Base-by-base conservation (phyloP, 1,284 basidiomycete genomes). In the Afroboletus lepidellus region DNA sequence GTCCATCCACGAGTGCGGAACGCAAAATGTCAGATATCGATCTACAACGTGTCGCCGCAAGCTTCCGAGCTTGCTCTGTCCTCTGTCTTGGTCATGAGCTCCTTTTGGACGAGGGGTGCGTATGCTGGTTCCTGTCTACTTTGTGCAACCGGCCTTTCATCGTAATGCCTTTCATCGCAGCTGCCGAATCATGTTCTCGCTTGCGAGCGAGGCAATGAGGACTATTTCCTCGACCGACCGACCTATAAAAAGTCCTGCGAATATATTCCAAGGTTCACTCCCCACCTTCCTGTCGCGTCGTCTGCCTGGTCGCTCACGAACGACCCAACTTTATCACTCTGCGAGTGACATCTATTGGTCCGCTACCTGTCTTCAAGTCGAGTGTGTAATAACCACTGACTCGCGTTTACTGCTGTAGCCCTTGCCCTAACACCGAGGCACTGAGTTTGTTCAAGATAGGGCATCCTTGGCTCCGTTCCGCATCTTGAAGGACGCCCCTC, bases 31-130 rank as follows among this genome's bases (percentile, higher is more conserved):
- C 34, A 37, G 38, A 46, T 46, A 9, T 30, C 47, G 23, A 42
- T 37, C 37, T 57, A 48, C 60, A 70, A 63, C 67, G 66, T 73
- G 72, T 60, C 56, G 34, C 56, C 67, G 73, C 65, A 48, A 55
- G 47, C 53, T 61, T 55, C 71, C 71, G 64, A 46, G 32, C 46
- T 71, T 74, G 63, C 66, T 68, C 59, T 73, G 67, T 73, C 54
- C 57, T 68, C 59, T 73, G 67, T 73, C 54, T 57, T 51, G 29
- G 42, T 66, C 72, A 71, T 62, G 62, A 68, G 70, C 54, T 33
- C 12, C 41, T 51, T 46, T 52, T 30, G 24, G 34, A 30, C 6
- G 41, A 30, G 29, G 18, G 23, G 25, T 23, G 30, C 30, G 16
- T 36, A 41, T 39, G 16, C 41, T 23, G 37, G 41, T 51, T 45